Base-by-base conservation (phyloP, 768 basidiomycete genomes). In the Collybia sordida region DNA sequence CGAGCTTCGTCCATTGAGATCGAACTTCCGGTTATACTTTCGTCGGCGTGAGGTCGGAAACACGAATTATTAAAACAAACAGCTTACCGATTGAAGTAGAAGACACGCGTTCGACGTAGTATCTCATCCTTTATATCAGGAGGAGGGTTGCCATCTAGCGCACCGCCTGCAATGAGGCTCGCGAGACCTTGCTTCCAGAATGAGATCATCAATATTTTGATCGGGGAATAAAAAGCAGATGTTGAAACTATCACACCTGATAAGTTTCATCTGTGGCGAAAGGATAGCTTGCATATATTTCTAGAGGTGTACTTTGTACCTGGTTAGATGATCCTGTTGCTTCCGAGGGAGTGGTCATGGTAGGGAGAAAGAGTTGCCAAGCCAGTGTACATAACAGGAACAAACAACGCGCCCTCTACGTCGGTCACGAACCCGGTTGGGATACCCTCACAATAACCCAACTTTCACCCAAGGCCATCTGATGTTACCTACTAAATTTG, bases 41-140 rank as follows among this genome's bases (percentile, higher is more conserved):
- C 38, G 38, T 44, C 45, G 37, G 38, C 14, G 28, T 41, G 36
- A 17, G 51, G 44, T 38, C 49, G 15, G 8, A 17, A 45, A 21
- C 11, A 15, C 38, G 37, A 5, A 42, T 6, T 25, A 21, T 35
- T 6, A 17, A 24, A 14, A 3, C 9, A 12, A 38, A 39, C 15
- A 24, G 49, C 56, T 36, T 53, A 81, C 83, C 70, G 70, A 66
- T 88, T 90, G 65, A 88, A 90, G 67, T 88, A 90, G 61, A 86
- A 90, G 0, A 89, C 73, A 15, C 79, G 73, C 1, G 81, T 80
- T 34, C 74, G 75, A 8, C 79, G 73, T 27, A 83, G 50, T 24
- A 80, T 66, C 21, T 81, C 77, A 12, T 78, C 75, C 48, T 59
- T 66, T 27, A 77, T 70, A 17, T 71, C 72, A 6, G 70, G 62